phyloP scores from a whole-genome alignment of 768 basidiomycete species.

The Postia placenta region DNA sequence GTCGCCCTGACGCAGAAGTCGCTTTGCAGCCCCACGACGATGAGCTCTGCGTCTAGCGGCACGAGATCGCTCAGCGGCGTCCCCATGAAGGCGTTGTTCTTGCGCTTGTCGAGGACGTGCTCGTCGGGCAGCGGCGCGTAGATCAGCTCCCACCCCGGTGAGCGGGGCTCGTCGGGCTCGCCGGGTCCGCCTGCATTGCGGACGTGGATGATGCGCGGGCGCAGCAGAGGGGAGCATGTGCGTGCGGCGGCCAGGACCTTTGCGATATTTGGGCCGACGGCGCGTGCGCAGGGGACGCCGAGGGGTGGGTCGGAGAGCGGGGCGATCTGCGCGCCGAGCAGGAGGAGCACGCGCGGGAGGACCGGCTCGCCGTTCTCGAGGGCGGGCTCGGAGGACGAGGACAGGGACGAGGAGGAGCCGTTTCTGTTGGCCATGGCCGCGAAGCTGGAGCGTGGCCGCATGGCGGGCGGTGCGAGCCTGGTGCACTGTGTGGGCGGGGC shows the following conservation, averaged over 20 bases:
- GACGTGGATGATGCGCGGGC: conserved; percentile 52
- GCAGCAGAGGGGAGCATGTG: conserved; percentile 32
- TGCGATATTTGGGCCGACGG: conserved; percentile 42
- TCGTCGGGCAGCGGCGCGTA: conserved; percentile 47
- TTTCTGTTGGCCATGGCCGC: not conserved
- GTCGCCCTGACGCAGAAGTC: conserved; percentile 51
- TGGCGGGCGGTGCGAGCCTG: no score
- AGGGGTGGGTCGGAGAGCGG: conserved; percentile 41
- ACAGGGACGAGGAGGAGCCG: not conserved
- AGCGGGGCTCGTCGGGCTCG: conserved; percentile 52
- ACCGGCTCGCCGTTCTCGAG: not conserved
- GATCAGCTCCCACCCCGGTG: conserved; percentile 57
- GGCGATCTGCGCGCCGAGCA: conserved; percentile 51
- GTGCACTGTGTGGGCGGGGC: no score
- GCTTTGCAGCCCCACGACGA: conserved; percentile 63
- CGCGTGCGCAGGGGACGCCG: conserved; percentile 43
- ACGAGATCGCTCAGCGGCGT: conserved; percentile 48
- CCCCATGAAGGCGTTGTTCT: conserved; percentile 63
- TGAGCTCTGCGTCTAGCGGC: conserved; percentile 48
- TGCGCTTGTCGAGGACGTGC: conserved; percentile 52
- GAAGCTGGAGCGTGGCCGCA: not conserved
- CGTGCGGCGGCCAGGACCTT: conserved; percentile 47
- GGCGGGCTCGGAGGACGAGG: not conserved
- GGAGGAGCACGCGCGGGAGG: conserved; percentile 42
- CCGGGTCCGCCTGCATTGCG: conserved; percentile 59